phyloP scores from a whole-genome alignment of 768 basidiomycete species.

The Tulasnella calospora region DNA sequence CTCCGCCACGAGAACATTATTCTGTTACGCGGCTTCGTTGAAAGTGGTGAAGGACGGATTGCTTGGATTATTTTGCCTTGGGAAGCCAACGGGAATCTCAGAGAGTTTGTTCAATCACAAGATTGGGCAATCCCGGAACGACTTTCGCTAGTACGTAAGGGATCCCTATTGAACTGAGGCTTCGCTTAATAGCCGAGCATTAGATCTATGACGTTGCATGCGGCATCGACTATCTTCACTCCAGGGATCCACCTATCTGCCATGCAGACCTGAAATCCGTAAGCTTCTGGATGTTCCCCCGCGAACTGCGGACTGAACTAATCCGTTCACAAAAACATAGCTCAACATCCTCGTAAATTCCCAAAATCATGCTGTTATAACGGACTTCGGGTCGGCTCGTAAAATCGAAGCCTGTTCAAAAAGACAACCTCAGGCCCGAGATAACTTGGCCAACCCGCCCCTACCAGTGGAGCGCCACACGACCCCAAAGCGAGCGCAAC shows the following conservation, averaged over 20 bases:
- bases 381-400: background rate
- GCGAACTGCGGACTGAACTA: too few relatives aligned
- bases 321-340: background rate
- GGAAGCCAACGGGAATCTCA: background rate
- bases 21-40: background rate
- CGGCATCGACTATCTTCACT: background rate
- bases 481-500: background rate
- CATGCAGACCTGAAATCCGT: background rate
- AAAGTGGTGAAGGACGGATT: background rate
- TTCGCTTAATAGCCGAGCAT: background rate
- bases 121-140: background rate
- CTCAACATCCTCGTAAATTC: background rate
- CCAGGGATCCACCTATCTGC: background rate
- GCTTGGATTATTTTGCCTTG: background rate
- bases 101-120: background rate
- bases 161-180: background rate
- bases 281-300: background rate
- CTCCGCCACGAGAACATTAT: background rate
- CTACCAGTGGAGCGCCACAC: background rate
- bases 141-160: background rate
- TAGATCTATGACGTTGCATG: background rate
- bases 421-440: background rate
- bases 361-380: background rate
- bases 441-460: background rate
- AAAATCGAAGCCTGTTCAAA: background rate